Conservation (phyloP, 2,329 filamentous ascomycete genomes). For the Colletotrichum plurivorum region DNA sequence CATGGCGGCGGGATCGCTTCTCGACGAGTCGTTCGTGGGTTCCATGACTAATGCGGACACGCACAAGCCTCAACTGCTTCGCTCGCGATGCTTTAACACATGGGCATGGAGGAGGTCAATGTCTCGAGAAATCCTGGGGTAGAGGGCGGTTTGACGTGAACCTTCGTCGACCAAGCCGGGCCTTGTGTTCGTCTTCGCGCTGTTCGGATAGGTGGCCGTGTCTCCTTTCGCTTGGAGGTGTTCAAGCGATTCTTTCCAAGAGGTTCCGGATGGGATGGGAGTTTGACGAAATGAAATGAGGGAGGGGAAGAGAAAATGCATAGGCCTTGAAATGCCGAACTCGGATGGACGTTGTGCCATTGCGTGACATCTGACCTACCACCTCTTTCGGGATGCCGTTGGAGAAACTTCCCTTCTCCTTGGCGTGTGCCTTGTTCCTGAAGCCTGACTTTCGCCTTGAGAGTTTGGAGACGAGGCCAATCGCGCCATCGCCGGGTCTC, state of each 20-base stretch:
- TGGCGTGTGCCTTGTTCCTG: conserved; percentile 22
- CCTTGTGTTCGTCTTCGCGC: conserved; percentile 9
- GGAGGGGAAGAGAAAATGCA: conserved; percentile 5
- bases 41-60: neutral
- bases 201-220: conserved; percentile 17
- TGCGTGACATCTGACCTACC: conserved; percentile 20
- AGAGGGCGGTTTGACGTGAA: conserved; percentile 20
- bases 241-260: conserved; percentile 13
- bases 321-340: conserved; percentile 16
- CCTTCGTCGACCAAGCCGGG: conserved; percentile 5
- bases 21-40: conserved; percentile 19
- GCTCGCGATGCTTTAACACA: conserved; percentile 28
- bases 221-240: neutral
- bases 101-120: conserved; percentile 11
- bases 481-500: conserved; percentile 17
- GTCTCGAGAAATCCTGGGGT: conserved; percentile 34
- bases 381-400: conserved; percentile 2
- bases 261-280: conserved; percentile 10
- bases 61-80: neutral
- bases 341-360: conserved; percentile 13
- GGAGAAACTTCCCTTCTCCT: conserved; percentile 3
- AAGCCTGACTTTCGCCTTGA: conserved; percentile 1
- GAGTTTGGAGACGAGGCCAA: neutral
- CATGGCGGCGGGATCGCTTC: conserved; percentile 31
- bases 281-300: conserved; percentile 16